Evolutionary conservation across 768 basidiomycete species (phyloP).

Genomic region (Leccinum sublutescens): DNA sequence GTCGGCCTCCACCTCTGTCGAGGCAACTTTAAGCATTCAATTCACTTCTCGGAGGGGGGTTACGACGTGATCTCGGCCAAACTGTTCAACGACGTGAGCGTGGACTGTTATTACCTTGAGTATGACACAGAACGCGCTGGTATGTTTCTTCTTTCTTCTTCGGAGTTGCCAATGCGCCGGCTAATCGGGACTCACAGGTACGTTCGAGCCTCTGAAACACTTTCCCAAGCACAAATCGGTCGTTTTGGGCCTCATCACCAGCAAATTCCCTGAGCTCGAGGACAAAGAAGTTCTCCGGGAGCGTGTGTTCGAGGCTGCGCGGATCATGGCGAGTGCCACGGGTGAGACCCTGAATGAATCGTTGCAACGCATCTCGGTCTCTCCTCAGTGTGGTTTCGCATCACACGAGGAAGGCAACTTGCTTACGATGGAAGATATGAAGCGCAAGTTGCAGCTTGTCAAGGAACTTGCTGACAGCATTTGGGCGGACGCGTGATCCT

Average conservation of each 20-base stretch:
- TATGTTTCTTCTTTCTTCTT: conserved; percentile 3
- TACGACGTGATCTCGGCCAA: conserved; percentile 45
- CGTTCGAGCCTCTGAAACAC: conserved; percentile 34
- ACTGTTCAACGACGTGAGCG: conserved; percentile 44
- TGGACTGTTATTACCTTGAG: conserved; percentile 46
- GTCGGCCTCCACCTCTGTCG: conserved; percentile 46
- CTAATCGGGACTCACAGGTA: conserved; percentile 11
- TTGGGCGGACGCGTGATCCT: not conserved
- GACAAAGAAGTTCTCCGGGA: conserved; percentile 25
- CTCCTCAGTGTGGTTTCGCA: not conserved
- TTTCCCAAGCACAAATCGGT: conserved; percentile 38
- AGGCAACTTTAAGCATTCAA: conserved; percentile 32
- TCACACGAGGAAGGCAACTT: not conserved
- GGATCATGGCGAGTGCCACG: not conserved
- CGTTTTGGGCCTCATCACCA: conserved; percentile 44
- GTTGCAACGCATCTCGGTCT: not conserved
- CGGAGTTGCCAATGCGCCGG: not conserved
- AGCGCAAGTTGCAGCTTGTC: not conserved
- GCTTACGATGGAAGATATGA: not conserved
- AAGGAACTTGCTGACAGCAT: not conserved
- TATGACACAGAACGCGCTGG: conserved; percentile 49
- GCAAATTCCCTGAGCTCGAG: conserved; percentile 44
- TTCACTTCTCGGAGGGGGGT: conserved; percentile 46
- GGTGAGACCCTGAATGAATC: not conserved
- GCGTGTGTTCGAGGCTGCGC: not conserved